Percentiles rank a stretch among this genome's conserved stretches.
phyloP scores from a whole-genome alignment of 2,329 filamentous ascomycete genomes.

The Aspergillus sp. region DNA sequence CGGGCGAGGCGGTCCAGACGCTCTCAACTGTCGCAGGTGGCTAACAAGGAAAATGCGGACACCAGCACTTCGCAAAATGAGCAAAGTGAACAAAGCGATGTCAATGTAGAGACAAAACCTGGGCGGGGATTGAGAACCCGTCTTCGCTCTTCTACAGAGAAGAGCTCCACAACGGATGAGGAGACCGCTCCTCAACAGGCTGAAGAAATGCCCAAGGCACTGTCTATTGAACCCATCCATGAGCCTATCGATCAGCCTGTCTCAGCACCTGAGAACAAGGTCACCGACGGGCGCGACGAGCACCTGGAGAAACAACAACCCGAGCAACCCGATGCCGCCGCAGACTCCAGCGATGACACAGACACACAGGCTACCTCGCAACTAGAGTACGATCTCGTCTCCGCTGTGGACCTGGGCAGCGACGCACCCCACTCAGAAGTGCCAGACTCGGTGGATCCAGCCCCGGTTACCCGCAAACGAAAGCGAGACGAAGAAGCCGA shows the following conservation, averaged over 20 bases:
- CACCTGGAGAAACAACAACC: not conserved
- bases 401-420: slow-evolving; percentile 39
- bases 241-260: not conserved
- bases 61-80: not conserved
- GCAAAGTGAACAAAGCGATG: not conserved
- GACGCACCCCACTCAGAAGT: slow-evolving; percentile 13
- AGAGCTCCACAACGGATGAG: slow-evolving; percentile 17
- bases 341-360: slow-evolving; percentile 46
- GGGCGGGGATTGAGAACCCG: slow-evolving; percentile 17
- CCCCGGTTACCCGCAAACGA: slow-evolving; percentile 37
- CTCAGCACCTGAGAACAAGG: not conserved
- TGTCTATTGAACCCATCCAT: not conserved
- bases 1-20: slow-evolving; percentile 19
- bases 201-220: slow-evolving; percentile 10
- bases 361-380: slow-evolving; percentile 52
- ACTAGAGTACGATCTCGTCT: slow-evolving; percentile 49
- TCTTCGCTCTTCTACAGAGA: slow-evolving; percentile 32
- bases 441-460: slow-evolving; percentile 12
- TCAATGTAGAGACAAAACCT: not conserved
- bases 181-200: slow-evolving; percentile 1
- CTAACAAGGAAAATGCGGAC: slow-evolving; percentile 9
- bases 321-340: slow-evolving; percentile 27
- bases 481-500: slow-evolving; percentile 36
- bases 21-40: not conserved
- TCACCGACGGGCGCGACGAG: not conserved